Conservation (phyloP, 768 basidiomycete genomes). For the Filobasidium floriforme region DNA sequence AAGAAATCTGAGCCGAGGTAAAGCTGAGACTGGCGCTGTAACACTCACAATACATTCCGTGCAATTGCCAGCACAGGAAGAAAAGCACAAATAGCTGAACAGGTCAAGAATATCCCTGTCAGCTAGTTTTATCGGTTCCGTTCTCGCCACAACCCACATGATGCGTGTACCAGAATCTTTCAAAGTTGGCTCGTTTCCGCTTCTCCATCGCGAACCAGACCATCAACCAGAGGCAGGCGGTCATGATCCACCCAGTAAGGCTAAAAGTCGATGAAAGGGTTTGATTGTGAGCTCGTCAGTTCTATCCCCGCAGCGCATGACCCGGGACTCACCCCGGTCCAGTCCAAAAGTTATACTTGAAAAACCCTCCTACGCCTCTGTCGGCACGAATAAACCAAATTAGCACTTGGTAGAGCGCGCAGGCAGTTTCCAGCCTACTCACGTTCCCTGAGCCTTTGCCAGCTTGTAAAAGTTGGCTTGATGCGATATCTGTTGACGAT, state of each 20-base stretch:
- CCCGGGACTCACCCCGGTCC: constrained; percentile 49
- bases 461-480: constrained; percentile 71
- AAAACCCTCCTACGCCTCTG: constrained; percentile 61
- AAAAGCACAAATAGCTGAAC: constrained; percentile 80
- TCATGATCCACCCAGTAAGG: constrained; percentile 80
- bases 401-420: background rate
- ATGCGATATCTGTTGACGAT: background rate
- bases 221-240: constrained; percentile 62
- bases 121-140: no score
- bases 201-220: constrained; percentile 81
- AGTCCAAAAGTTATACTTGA: constrained; percentile 62
- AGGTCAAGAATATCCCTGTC: background rate
- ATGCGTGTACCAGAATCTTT: constrained; percentile 49
- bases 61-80: constrained; percentile 90
- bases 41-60: constrained; percentile 67
- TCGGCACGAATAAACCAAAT: constrained; percentile 35
- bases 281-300: no score
- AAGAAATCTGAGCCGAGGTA: background rate
- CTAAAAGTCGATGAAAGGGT: constrained; percentile 42
- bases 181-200: constrained; percentile 66
- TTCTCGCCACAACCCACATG: constrained; percentile 25
- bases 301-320: no score
- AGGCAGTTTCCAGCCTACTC: background rate
- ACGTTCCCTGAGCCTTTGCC: constrained; percentile 47
- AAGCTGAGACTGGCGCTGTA: no score